Evolutionary conservation across 1,284 basidiomycete species (phyloP), one percentile per base, ranked within the genome.

Genomic region (Sphagnurus paluster): DNA sequence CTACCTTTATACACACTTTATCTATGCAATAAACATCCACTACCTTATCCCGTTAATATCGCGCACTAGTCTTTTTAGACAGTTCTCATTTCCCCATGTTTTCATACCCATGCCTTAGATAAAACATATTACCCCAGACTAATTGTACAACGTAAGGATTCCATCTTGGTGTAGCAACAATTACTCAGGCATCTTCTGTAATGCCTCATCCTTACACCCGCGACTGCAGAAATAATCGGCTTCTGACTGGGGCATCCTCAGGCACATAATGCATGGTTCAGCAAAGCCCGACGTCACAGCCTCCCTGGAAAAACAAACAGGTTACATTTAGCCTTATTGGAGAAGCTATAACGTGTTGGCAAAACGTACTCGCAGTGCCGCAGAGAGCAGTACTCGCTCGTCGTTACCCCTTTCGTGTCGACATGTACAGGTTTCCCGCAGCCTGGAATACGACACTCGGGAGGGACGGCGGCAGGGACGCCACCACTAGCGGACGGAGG

Each of bases 161-260:
- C n/a, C n/a, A n/a, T n/a, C n/a, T n/a, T n/a, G n/a, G n/a, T n/a
- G n/a, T n/a, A n/a, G n/a, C n/a, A n/a, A n/a, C 11, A 30, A 30
- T 30, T 30, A 30, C 28, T 30, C 28, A 3, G 28, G 28, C 28
- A 30, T 30, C 28, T 30, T 30, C 28, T n/a, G n/a, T n/a, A 33
- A 6, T 33, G 76, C 72, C 44, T 76, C 74, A 39, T 78, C 75
- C 47, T 71, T 68, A 57, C 77, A 80, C 2, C 62, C 63, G 47
- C 67, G 63, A 10, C 72, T 65, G 53, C 77, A 80, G 54, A 80
- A 80, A 54, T 79, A 76, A 59, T 79, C 76, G 7, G 50, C 60
- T 24, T 70, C 72, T 46, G 71, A 70, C 58, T 79, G 76, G n/a
- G 77, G 76, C 48, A 72, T 58, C 25, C 64, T 62, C 52, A 75